Evolutionary conservation across 2,329 filamentous ascomycete genomes (phyloP).

Genomic region (Ampelomyces quisqualis): DNA sequence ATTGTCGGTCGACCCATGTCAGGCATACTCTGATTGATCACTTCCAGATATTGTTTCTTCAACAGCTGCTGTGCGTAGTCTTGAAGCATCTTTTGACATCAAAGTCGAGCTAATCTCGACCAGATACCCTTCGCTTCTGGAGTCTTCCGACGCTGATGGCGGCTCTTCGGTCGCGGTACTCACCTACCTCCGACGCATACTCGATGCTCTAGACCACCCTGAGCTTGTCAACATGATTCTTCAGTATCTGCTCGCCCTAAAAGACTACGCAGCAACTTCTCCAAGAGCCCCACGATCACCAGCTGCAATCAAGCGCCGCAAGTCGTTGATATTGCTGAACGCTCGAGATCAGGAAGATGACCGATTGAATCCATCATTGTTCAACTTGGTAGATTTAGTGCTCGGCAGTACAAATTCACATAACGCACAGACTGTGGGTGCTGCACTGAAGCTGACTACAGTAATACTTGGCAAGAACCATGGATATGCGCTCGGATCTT

Average conservation of each 20-base stretch:
- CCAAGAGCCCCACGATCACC: conserved; percentile 46
- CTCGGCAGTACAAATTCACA: conserved; percentile 79
- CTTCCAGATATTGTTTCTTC: conserved; percentile 93
- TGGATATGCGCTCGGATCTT: conserved; percentile 75
- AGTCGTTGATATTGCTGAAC: conserved; percentile 83
- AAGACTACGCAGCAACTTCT: conserved; percentile 53
- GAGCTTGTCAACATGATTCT: conserved; percentile 94
- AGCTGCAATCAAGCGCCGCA: conserved; percentile 74
- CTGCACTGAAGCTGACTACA: conserved; percentile 83
- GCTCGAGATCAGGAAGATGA: conserved; percentile 76
- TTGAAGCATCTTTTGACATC: not conserved
- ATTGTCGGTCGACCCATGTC: conserved; percentile 88
- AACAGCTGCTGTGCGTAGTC: conserved; percentile 76
- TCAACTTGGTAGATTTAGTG: conserved; percentile 90
- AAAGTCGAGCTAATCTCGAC: conserved; percentile 12
- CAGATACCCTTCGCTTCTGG: conserved; percentile 90
- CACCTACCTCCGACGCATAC: conserved; percentile 85
- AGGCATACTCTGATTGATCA: conserved; percentile 92
- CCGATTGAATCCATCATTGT: conserved; percentile 77
- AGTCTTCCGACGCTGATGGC: conserved; percentile 95
- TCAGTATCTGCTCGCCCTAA: conserved; percentile 84
- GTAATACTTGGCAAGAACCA: conserved; percentile 86
- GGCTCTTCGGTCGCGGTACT: conserved; percentile 95
- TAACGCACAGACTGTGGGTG: conserved; percentile 85
- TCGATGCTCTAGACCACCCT: conserved; percentile 88